These are phyloP conservation scores for Suaeda aralocaspica DNA, from an alignment of 148 eudicot species.

Conservation along the genomic window DNA sequence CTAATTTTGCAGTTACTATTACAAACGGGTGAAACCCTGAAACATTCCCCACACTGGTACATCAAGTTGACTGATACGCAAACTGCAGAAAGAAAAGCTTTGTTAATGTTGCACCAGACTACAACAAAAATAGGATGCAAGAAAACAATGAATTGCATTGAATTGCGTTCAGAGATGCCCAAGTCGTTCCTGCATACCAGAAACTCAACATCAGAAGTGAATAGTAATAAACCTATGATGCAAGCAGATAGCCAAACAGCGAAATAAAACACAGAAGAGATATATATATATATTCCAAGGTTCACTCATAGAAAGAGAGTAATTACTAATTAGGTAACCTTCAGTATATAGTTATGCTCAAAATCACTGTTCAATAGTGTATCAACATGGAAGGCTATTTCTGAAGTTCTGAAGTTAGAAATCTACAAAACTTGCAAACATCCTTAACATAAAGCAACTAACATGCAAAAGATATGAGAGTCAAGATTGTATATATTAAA, in stretches of 20 bases:
- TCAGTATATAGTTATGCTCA: background rate
- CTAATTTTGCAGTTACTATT: background rate
- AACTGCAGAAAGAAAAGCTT: background rate
- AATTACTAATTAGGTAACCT: background rate
- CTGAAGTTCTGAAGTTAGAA: background rate
- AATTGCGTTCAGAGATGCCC: conserved; percentile 40
- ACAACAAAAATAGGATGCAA: conserved; percentile 2
- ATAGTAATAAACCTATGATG: background rate
- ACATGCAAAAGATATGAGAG: background rate
- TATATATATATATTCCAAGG: background rate
- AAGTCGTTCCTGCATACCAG: conserved; percentile 44
- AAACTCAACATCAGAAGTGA: background rate
- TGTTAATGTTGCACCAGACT: background rate
- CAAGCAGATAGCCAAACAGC: background rate
- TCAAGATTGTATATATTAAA: too few species aligned
- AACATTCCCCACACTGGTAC: background rate
- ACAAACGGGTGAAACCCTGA: background rate
- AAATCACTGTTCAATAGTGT: background rate
- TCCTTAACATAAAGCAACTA: background rate
- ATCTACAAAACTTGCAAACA: background rate
- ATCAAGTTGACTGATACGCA: background rate
- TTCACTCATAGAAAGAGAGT: background rate
- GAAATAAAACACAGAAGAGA: background rate
- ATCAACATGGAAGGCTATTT: background rate
- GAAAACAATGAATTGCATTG: conserved; percentile 16